phyloP scores from a whole-genome alignment of 441 rosid species.

The Jatropha multifida region DNA sequence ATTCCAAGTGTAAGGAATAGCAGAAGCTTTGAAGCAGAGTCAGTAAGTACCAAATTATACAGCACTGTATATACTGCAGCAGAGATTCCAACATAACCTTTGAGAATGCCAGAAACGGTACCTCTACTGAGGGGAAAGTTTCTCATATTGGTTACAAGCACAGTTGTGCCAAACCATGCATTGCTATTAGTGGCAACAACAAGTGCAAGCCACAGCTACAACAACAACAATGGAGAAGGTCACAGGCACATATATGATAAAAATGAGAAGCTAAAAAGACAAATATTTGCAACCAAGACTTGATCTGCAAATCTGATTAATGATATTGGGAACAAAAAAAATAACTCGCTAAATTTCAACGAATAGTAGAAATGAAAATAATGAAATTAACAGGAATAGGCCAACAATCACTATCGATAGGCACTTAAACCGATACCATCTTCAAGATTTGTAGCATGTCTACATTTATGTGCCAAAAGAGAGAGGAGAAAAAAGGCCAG shows the following conservation, averaged over 20 bases:
- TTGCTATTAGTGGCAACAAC: conserved; percentile 73
- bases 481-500: background rate
- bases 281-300: background rate
- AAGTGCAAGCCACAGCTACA: conserved; percentile 82
- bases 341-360: background rate
- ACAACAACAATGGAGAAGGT: conserved; percentile 14
- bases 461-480: background rate
- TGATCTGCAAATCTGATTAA: background rate
- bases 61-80: conserved; percentile 80
- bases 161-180: conserved; percentile 94
- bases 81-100: conserved; percentile 84
- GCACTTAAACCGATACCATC: background rate
- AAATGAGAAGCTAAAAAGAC: background rate
- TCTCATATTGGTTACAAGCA: conserved; percentile 97
- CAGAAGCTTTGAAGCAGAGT: conserved; percentile 60
- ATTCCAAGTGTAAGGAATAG: conserved; percentile 69
- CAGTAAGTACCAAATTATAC: conserved; percentile 56
- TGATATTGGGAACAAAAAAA: background rate
- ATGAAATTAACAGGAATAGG: background rate
- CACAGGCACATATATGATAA: conserved; percentile 6
- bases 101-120: conserved; percentile 88
- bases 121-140: conserved; percentile 92
- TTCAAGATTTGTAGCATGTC: background rate
- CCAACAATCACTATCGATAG: background rate
- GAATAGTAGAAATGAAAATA: background rate